Conservation (phyloP, 106 monocot genomes). For the Alisma plantagoaquatica region DNA sequence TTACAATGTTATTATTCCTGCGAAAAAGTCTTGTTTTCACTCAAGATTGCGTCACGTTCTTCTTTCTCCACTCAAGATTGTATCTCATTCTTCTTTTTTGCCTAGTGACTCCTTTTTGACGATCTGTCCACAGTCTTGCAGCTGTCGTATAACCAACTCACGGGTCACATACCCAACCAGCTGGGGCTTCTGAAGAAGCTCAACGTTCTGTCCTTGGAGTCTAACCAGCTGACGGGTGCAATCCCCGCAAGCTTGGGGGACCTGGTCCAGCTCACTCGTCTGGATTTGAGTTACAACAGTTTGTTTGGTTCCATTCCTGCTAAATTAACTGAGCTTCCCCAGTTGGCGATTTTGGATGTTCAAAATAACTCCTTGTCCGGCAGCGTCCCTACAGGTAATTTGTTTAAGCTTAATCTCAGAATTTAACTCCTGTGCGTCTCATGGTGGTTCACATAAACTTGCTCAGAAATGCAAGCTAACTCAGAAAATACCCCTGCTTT, state of each 20-base stretch:
- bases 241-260: slow-evolving; percentile 83
- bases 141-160: slow-evolving; percentile 78
- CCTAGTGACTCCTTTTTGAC: not conserved
- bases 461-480: no score
- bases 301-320: slow-evolving; percentile 78
- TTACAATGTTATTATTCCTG: not conserved
- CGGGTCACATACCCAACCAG: slow-evolving; percentile 67
- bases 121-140: slow-evolving; percentile 43
- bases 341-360: slow-evolving; percentile 45
- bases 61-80: not conserved
- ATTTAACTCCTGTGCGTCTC: not conserved
- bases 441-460: not conserved
- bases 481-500: no score
- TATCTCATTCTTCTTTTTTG: no score
- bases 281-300: slow-evolving; percentile 69
- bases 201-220: slow-evolving; percentile 62
- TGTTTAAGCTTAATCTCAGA: not conserved
- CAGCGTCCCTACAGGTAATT: slow-evolving; percentile 69
- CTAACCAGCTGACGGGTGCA: slow-evolving; percentile 58
- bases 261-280: slow-evolving; percentile 27
- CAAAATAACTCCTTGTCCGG: slow-evolving; percentile 75
- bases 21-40: not conserved
- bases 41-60: not conserved
- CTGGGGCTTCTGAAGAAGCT: slow-evolving; percentile 56
- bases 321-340: slow-evolving; percentile 40